A percentile compares a stretch with the other conserved stretches of the same genome.
phyloP scores from a whole-genome alignment of 352 stramenopile species.

The Globisporangium alternatum region DNA sequence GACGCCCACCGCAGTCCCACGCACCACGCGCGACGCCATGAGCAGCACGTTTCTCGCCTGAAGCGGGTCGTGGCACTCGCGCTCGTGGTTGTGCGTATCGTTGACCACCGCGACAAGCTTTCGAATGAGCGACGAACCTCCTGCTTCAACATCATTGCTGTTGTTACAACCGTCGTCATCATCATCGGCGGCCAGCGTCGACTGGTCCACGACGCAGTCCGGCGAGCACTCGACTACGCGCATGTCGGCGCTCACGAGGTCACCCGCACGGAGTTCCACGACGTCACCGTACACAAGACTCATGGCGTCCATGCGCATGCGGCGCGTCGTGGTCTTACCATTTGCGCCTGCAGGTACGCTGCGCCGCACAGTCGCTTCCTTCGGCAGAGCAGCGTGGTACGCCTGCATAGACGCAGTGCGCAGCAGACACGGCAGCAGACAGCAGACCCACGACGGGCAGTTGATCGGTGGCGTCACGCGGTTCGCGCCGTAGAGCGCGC shows the following conservation, averaged over 20 bases:
- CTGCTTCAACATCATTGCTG: constrained; percentile 17
- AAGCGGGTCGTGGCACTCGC: constrained; percentile 18
- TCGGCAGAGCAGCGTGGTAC: constrained; percentile 81
- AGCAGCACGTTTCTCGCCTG: constrained; percentile 65
- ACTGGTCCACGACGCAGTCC: constrained; percentile 74
- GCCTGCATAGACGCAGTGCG: constrained; percentile 89
- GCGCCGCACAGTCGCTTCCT: constrained; percentile 88
- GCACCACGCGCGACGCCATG: constrained; percentile 57
- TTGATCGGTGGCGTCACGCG: constrained; percentile 88
- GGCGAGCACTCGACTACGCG: constrained; percentile 75
- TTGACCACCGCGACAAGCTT: constrained; percentile 37
- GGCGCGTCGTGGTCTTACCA: constrained; percentile 41
- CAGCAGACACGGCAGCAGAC: constrained; percentile 92
- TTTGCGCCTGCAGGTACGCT: constrained; percentile 11
- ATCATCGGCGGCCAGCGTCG: constrained; percentile 34
- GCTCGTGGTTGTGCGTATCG: background rate
- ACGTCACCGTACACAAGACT: constrained; percentile 91
- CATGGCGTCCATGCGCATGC: constrained; percentile 89
- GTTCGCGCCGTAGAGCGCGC: constrained; percentile 82
- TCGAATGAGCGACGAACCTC: constrained; percentile 18
- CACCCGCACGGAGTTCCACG: constrained; percentile 86
- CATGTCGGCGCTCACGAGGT: constrained; percentile 89
- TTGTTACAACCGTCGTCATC: too few relatives aligned
- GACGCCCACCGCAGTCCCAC: constrained; percentile 54
- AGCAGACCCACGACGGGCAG: constrained; percentile 94